Evolutionary conservation across 352 stramenopile species (phyloP).

Genomic region (Phytophthora ramorum): DNA sequence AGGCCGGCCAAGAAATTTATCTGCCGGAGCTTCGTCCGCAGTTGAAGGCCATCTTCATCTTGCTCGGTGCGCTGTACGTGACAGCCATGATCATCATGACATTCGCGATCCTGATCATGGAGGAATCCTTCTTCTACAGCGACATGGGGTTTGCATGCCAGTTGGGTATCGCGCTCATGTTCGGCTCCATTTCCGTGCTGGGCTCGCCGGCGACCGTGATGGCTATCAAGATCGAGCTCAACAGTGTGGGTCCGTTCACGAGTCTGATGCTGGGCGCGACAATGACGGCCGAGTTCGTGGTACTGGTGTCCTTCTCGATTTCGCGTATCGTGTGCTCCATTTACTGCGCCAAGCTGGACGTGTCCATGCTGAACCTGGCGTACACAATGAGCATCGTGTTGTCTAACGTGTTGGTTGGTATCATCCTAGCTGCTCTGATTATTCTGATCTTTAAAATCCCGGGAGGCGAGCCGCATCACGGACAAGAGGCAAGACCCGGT

Average conservation of each 20-base stretch:
- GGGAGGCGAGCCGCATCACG: slow-evolving; percentile 31
- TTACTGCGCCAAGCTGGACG: slow-evolving; percentile 62
- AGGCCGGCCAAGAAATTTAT: slow-evolving; percentile 74
- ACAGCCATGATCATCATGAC: slow-evolving; percentile 66
- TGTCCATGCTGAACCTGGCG: slow-evolving; percentile 59
- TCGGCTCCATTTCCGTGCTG: slow-evolving; percentile 69
- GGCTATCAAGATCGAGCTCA: slow-evolving; percentile 81
- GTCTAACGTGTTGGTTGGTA: slow-evolving; percentile 57
- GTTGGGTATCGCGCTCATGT: slow-evolving; percentile 72
- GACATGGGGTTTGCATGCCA: slow-evolving; percentile 48
- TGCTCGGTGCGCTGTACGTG: slow-evolving; percentile 51
- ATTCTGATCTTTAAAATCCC: slow-evolving; percentile 67
- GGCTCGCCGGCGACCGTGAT: slow-evolving; percentile 70
- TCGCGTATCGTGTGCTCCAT: slow-evolving; percentile 68
- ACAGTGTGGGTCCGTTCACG: slow-evolving; percentile 74
- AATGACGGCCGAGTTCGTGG: slow-evolving; percentile 75
- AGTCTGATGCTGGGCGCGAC: slow-evolving; percentile 75
- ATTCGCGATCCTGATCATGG: slow-evolving; percentile 34
- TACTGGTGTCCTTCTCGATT: slow-evolving; percentile 73
- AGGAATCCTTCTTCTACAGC: slow-evolving; percentile 63
- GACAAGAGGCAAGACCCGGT: slow-evolving; percentile 22
- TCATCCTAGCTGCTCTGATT: slow-evolving; percentile 46
- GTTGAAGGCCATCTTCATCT: slow-evolving; percentile 60
- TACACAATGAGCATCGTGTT: slow-evolving; percentile 63
- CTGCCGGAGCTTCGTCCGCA: slow-evolving; percentile 61